Evolutionary conservation across 2,329 filamentous ascomycete species (phyloP).

Genomic region (Fusarium cicatricum): DNA sequence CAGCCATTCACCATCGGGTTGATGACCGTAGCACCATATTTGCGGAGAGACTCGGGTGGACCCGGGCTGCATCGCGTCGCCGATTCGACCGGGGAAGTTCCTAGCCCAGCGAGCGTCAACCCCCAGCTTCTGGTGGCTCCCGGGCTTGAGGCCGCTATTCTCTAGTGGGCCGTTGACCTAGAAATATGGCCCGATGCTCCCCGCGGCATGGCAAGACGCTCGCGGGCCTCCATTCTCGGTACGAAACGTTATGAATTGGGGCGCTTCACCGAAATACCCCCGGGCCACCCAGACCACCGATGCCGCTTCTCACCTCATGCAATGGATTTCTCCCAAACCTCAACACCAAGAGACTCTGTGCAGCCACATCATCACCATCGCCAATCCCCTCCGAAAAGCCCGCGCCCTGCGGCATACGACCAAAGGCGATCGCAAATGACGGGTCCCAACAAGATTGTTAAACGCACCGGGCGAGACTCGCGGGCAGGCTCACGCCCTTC

Average conservation of each 20-base stretch:
- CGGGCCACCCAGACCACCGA: slow-evolving; percentile 14
- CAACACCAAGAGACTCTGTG: slow-evolving; percentile 6
- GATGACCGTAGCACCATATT: slow-evolving; percentile 18
- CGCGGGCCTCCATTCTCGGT: background rate
- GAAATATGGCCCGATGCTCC: slow-evolving; percentile 34
- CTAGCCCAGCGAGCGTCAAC: slow-evolving; percentile 25
- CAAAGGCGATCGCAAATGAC: slow-evolving; percentile 31
- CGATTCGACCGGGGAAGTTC: slow-evolving; percentile 15
- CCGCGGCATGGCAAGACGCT: slow-evolving; percentile 16
- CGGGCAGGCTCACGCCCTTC: slow-evolving; percentile 31
- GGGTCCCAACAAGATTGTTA: slow-evolving; percentile 36
- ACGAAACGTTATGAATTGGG: background rate
- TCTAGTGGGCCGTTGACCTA: slow-evolving; percentile 32
- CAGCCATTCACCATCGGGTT: slow-evolving; percentile 17
- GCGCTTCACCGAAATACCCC: slow-evolving; percentile 26
- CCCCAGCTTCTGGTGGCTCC: slow-evolving; percentile 28
- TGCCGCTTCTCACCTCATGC: slow-evolving; percentile 25
- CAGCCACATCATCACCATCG: background rate
- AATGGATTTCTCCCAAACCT: slow-evolving; percentile 10
- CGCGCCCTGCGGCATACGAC: slow-evolving; percentile 8
- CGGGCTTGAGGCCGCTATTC: slow-evolving; percentile 13
- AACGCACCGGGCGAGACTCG: slow-evolving; percentile 34
- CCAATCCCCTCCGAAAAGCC: background rate
- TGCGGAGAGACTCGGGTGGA: slow-evolving; percentile 30
- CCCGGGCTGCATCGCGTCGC: slow-evolving; percentile 28